Percentiles rank a stretch among this genome's conserved stretches.
phyloP scores from a whole-genome alignment of 345 rosid genomes.

The Eucalyptus curtisii region DNA sequence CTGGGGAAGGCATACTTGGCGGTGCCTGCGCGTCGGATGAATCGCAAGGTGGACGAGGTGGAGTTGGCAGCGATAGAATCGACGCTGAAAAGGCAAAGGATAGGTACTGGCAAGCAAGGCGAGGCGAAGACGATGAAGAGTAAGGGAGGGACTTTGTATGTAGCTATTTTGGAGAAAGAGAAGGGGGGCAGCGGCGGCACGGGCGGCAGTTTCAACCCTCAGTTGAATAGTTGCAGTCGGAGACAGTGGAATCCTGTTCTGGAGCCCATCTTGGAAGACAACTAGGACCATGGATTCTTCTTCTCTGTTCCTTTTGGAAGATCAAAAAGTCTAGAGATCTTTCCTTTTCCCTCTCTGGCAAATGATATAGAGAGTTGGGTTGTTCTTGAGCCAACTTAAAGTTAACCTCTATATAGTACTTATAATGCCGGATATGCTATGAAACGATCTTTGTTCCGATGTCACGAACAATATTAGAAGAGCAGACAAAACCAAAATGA shows the following conservation, averaged over 20 bases:
- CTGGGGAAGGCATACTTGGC: constrained; percentile 16
- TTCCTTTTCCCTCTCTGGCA: not conserved
- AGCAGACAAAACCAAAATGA: not conserved
- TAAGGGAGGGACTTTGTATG: not conserved
- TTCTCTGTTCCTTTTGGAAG: not conserved
- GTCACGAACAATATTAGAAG: not conserved
- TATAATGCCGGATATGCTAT: not conserved
- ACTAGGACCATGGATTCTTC: not conserved
- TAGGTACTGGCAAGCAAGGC: not conserved
- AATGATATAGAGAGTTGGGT: not conserved
- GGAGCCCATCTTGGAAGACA: constrained; percentile 23
- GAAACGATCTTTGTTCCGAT: not conserved
- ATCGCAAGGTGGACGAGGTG: constrained; percentile 7
- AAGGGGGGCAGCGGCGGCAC: not conserved
- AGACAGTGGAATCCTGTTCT: constrained; percentile 21
- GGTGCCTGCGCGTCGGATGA: constrained; percentile 4
- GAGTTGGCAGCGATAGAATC: constrained; percentile 6
- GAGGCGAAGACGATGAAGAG: not conserved
- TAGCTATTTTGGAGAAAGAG: not conserved
- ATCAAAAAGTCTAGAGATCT: not conserved
- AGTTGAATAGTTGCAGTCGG: not conserved
- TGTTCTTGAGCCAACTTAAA: not conserved
- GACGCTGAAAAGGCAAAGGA: not conserved
- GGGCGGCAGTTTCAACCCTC: not conserved
- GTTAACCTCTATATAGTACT: not conserved